phyloP scores from a whole-genome alignment of 23 red algal genomes.

The Agarophyton chilense region DNA sequence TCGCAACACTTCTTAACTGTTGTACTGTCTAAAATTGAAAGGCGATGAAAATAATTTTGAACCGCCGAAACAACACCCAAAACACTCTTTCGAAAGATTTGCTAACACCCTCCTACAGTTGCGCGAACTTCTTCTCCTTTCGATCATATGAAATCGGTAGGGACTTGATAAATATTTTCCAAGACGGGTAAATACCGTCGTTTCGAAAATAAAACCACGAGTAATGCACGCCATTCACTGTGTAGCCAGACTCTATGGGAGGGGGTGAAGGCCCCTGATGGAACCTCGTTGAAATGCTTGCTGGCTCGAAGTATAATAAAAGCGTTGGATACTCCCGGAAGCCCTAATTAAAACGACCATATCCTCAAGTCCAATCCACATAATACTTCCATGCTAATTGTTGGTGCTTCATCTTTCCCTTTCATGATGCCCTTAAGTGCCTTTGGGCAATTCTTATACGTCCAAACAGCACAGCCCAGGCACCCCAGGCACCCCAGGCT shows the following conservation, averaged over 20 bases:
- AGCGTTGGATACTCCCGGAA: slow-evolving; percentile 8
- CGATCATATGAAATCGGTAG: too few species aligned
- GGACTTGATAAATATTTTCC: slow-evolving; percentile 4
- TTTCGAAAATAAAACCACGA: slow-evolving; percentile 23
- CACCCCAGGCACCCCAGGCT: too few species aligned
- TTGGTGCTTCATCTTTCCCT: too few species aligned
- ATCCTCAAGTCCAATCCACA: too few species aligned
- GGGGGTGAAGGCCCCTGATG: neutral
- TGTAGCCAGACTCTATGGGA: neutral
- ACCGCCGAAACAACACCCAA: slow-evolving; percentile 27
- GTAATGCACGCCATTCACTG: neutral
- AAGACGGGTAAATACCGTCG: slow-evolving; percentile 54
- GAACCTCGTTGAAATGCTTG: neutral
- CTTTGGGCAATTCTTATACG: too few species aligned
- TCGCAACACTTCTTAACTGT: too few species aligned
- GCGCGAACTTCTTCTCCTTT: too few species aligned
- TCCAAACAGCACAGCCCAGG: too few species aligned
- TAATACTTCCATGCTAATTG: too few species aligned
- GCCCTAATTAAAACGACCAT: slow-evolving; percentile 44
- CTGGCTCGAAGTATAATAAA: slow-evolving; percentile 5
- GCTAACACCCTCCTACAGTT: neutral
- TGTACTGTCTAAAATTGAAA: too few species aligned
- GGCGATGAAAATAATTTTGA: too few species aligned
- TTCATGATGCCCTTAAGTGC: too few species aligned
- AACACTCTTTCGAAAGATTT: slow-evolving; percentile 41